phyloP scores from a whole-genome alignment of 139 green algal genomes.

The Micromonas commoda region DNA sequence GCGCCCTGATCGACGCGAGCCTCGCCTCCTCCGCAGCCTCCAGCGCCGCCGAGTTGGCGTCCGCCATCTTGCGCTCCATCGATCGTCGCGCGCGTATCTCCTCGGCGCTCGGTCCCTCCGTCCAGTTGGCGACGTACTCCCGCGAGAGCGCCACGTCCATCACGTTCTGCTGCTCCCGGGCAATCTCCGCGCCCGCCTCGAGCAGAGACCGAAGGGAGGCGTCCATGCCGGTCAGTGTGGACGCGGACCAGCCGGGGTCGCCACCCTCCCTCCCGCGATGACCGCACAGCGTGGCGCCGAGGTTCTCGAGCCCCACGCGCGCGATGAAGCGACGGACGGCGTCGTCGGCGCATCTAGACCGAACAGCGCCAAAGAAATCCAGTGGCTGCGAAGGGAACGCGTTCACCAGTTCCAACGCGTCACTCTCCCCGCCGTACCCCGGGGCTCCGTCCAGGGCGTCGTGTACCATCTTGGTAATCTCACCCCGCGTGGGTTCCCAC shows the following conservation, averaged over 20 bases:
- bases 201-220: neutral
- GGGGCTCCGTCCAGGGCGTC: neutral
- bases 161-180: conserved; percentile 23
- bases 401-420: conserved; percentile 27
- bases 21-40: too few species aligned
- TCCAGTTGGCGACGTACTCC: conserved; percentile 20
- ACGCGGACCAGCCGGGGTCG: neutral
- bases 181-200: neutral
- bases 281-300: neutral
- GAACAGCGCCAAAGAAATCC: conserved; percentile 56
- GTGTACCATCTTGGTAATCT: conserved; percentile 67
- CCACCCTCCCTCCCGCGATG: neutral
- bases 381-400: conserved; percentile 43
- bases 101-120: neutral
- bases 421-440: neutral
- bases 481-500: conserved; percentile 61
- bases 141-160: neutral
- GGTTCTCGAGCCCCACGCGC: neutral
- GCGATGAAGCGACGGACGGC: neutral
- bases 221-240: neutral
- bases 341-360: neutral
- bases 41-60: too few species aligned
- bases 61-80: neutral
- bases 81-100: too few species aligned
- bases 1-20: too few species aligned